Evolutionary conservation across 495 filamentous ascomycete genomes (phyloP), one percentile per base, ranked within the genome.

Genomic region (Aspergillus sclerotioniger): DNA sequence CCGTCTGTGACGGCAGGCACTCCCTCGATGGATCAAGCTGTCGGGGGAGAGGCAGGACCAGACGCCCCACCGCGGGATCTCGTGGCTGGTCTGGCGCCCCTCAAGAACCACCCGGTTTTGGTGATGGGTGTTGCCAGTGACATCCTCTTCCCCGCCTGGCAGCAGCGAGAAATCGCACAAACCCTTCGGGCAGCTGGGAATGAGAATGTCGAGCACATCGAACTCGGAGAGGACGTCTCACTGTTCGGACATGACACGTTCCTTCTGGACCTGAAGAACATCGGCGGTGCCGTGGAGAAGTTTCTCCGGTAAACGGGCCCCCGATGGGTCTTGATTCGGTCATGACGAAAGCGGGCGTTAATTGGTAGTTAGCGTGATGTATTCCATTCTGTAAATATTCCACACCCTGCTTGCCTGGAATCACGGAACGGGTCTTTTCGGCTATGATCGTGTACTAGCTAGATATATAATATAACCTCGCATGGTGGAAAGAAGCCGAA

Each of bases 171-270:
- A 72, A 86, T 98, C 60, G 95, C 94, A 3, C 85, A 91, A 66
- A 88, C 95, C 1, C 73, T 99, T 61, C 81, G 85, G 53, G 80
- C 78, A 29, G 80, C 81, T 0, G 94, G 95, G 2, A 98, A 96
- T 63, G 73, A 80, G 54, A 84, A 74, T 9, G 91, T 98, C 2
- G 85, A 85, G 53, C 91, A 99, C 74, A 81, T 91, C 8, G 95
- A 99, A 69, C 75, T 98, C 28, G 94, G 91, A 41, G 91, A 96
- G 73, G 92, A 96, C 71, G 78, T 90, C 57, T 96, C 91, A 52
- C 62, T 96, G 57, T 99, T 98, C 67, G 94, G 94, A 6, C 94
- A 99, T 69, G 94, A 99, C 67, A 98, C 92, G 2, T 99, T 99
- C 65, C 75, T 99, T 57, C 73, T 99, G 19, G 94, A 99, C 71